A percentile compares a stretch with the other conserved stretches of the same genome.
These are phyloP conservation scores for Backusella tuberculispora DNA, from an alignment of 192 early-diverging fungal genomes.

Conservation along the genomic window DNA sequence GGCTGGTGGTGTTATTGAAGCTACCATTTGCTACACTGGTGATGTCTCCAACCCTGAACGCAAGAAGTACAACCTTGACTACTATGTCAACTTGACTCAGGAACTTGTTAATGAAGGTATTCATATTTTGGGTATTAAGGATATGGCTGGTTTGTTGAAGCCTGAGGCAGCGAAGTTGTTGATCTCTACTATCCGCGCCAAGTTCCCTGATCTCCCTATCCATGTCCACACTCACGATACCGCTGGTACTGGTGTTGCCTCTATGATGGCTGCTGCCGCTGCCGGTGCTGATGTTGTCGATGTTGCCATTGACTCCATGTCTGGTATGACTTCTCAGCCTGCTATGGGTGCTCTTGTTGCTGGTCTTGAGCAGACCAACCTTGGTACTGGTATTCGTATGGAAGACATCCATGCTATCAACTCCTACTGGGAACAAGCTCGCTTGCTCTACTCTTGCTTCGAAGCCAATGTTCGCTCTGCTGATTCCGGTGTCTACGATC, in stretches of 20 bases:
- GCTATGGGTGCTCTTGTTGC: constrained; percentile 95
- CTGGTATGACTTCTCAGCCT: constrained; percentile 94
- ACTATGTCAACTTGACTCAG: constrained; percentile 91
- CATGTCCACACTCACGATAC: constrained; percentile 98
- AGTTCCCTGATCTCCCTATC: constrained; percentile 90
- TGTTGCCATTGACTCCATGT: constrained; percentile 92
- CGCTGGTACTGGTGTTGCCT: constrained; percentile 94
- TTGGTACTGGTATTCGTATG: constrained; percentile 85
- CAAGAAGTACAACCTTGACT: constrained; percentile 87
- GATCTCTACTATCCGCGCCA: constrained; percentile 84
- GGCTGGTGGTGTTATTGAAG: constrained; percentile 95
- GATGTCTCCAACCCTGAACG: constrained; percentile 86
- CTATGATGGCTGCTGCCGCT: constrained; percentile 89
- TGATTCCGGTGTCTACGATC: constrained; percentile 92
- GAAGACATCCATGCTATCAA: constrained; percentile 85
- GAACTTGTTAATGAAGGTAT: constrained; percentile 89
- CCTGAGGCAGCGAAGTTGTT: constrained; percentile 86
- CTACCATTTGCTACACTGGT: constrained; percentile 90
- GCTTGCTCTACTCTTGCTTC: constrained; percentile 95
- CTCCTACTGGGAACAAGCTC: constrained; percentile 96
- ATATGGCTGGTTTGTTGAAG: constrained; percentile 98
- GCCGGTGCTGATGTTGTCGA: constrained; percentile 96
- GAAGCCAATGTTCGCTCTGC: constrained; percentile 88
- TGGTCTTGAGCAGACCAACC: constrained; percentile 76
- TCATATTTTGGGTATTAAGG: constrained; percentile 91